These are phyloP conservation scores for Penium margaritaceum DNA, from an alignment of 139 green algal species.

Conservation along the genomic window DNA sequence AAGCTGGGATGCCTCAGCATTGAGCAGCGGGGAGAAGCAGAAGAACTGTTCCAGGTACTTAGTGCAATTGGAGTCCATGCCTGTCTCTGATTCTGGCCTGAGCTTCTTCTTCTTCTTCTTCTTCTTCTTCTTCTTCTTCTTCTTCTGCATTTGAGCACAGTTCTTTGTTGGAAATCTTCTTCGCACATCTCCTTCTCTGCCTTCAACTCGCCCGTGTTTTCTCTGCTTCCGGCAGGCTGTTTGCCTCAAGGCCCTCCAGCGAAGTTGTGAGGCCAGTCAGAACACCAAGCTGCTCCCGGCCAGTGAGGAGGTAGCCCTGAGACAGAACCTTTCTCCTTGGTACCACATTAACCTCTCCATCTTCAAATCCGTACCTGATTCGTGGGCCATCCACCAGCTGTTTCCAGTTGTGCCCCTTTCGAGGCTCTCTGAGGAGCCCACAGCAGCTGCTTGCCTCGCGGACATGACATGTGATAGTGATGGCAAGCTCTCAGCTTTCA, in stretches of 20 bases:
- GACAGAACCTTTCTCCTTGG: constrained; percentile 14
- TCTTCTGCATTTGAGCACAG: too few species aligned
- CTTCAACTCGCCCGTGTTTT: neutral
- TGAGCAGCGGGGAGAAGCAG: constrained; percentile 56
- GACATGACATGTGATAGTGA: constrained; percentile 66
- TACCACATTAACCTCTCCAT: constrained; percentile 57
- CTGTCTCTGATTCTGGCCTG: neutral
- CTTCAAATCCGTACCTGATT: constrained; percentile 59
- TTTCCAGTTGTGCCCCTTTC: constrained; percentile 64
- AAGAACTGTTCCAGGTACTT: constrained; percentile 51
- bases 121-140: neutral
- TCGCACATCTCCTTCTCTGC: neutral
- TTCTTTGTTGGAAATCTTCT: too few species aligned
- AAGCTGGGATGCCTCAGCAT: constrained; percentile 59
- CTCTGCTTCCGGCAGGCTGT: constrained; percentile 19
- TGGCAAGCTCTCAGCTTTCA: constrained; percentile 59
- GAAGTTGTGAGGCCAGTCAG: constrained; percentile 6
- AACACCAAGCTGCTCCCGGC: too few species aligned
- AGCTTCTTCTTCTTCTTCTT: neutral
- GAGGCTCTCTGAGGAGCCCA: constrained; percentile 54
- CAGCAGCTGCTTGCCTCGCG: constrained; percentile 49
- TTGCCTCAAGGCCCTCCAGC: constrained; percentile 35
- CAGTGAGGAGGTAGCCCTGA: constrained; percentile 24
- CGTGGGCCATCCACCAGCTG: constrained; percentile 64
- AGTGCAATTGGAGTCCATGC: neutral